Base-by-base conservation (phyloP, 192 early-diverging fungal species). In the Umbelopsis sp. region DNA sequence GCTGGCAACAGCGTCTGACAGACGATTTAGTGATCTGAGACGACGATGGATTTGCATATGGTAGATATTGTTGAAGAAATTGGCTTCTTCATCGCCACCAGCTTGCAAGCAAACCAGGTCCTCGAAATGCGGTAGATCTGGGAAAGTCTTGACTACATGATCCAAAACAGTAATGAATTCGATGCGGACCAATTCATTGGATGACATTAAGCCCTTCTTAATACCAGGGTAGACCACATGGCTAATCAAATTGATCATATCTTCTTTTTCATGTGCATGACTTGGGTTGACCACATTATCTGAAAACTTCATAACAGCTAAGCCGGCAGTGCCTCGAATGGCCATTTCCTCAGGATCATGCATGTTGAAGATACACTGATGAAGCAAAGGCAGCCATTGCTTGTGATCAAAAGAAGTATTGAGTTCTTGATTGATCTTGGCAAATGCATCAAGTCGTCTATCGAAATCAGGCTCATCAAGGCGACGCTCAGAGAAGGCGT, bases 1-100 rank as follows among this genome's bases (percentile, higher is more conserved):
- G 33, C 68, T 74, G 2, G 72, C 75, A 7, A 75, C 78, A 48
- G 78, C 82, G 65, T 84, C 84, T 27, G 86, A 80, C 69, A 99
- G 84, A 20, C 95, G 88, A 49, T 84, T 82, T 67, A 98, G 69
- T 1, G 97, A 92, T 61, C 93, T 87, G 8, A 92, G 72, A 65
- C 98, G 94, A 69, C 98, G 91, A 77, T 99, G 98, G 18, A 92
- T 80, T 83, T 99, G 98, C 68, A 99, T 88, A 71, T 99, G 98
- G 69, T 94, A 86, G 66, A 98, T 87, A 74, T 99, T 99, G 78
- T 86, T 89, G 76, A 98, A 99, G 81, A 99, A 96, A 67, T 90
- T 96, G 6, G 93, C 89, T 72, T 99, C 94, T n/a, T 95, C 93
- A 74, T 95, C 91, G 25, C 85, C 90, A 66, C 84, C 84, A 18